Base-by-base conservation (phyloP, 495 filamentous ascomycete species). In the Hypomontagnella monticulosa region DNA sequence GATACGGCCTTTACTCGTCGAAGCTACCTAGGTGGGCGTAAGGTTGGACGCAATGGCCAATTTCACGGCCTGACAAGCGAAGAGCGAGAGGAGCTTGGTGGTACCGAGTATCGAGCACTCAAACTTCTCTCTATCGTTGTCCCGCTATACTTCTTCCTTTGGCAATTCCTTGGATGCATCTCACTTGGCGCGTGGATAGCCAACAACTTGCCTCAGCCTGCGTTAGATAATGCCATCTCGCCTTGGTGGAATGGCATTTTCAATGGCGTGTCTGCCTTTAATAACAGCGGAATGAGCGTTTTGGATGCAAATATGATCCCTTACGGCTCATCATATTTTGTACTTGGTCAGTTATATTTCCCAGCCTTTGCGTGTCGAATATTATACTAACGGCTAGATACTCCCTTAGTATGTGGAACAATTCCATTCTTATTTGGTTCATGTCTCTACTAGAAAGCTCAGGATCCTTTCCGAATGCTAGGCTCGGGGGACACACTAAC, bases 271-370 rank as follows among this genome's bases (percentile, higher is more conserved):
- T 92, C 88, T 48, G 93, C 91, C 2, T 97, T 97, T 75, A 93
- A 91, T 66, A 97, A 96, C 36, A 70, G 66, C 27, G 93, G 93
- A 16, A 93, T 97, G 92, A 87, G 86, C 15, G 84, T 97, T 32
- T 74, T 97, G 40, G 92, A 96, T 74, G 80, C 84, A 15, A 96
- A 96, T 64, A 92, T 96, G 88, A 83, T 85, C 4, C 85, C 87
- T 0, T 92, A 90, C 69, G 84, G 89, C 70, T 78, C 76, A 1
- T 81, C 83, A 4, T 76, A 83, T 72, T 96, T 92, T 70, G 84
- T 92, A 6, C 80, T 97, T 9, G n/a, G n/a, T n/a, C n/a, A n/a
- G n/a, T n/a, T n/a, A n/a, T n/a, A n/a, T n/a, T n/a, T n/a, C n/a
- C n/a, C n/a, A n/a, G n/a, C n/a, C n/a, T n/a, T n/a, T n/a, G n/a